Base-by-base conservation (phyloP, 306 rosid species). In the Sesbania bispinosa region DNA sequence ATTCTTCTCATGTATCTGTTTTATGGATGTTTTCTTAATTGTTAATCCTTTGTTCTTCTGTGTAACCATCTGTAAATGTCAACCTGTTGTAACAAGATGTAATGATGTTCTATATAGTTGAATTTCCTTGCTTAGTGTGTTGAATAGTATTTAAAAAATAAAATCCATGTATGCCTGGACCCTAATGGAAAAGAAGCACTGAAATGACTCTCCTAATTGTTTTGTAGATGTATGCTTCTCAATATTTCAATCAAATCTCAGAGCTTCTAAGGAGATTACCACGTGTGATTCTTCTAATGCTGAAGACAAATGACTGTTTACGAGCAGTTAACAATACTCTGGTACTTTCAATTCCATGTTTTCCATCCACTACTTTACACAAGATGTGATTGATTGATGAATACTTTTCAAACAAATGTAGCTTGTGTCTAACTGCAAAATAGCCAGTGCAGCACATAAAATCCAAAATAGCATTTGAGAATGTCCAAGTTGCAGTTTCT, bases 241-340 rank as follows among this genome's bases (percentile, higher is more conserved):
- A 89, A 80, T 89, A 94, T 85, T 86, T 94, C 78, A 67, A 89
- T 65, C 88, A 94, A 84, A 94, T 94, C 67, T 83, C 99, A 2
- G 97, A 94, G 85, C 99, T 94, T 69, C 82, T 94, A 9, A 82
- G 95, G 85, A 89, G 95, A 87, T 64, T 94, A 48, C 99, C 99
- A 0, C 96, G 96, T 27, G 99, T 85, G 59, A 89, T 94, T 80
- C 88, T 94, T 76, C 80, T 94, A 70, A 89, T 94, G 99, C 85
- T 94, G 88, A 94, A 94, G 85, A 94, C 99, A 58, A 94, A 94
- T 80, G 99, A 94, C 73, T 94, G 99, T 77, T 83, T 94, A 76
- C 85, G 97, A 67, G 79, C 99, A 30, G 99, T 94, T 73, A 94
- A 87, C 80, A 91, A 86, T 61, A 24, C 81, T 55, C 85, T 94